Evolutionary conservation across 257 asterid genomes (phyloP).

Genomic region (Agastache rugosa): DNA sequence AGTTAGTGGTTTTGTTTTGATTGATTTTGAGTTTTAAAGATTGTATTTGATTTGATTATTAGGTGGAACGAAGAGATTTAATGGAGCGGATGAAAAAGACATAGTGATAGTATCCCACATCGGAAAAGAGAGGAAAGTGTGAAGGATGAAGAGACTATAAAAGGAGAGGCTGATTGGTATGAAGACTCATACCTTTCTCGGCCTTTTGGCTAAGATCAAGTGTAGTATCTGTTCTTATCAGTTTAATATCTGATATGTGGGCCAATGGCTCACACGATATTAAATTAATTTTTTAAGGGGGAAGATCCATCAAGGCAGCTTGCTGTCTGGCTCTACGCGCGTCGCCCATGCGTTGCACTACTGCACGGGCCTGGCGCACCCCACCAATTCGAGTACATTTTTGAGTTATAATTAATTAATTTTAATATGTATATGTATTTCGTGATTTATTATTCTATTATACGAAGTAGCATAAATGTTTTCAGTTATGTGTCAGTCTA

Average conservation of each 20-base stretch:
- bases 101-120: too few species aligned
- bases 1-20: too few species aligned
- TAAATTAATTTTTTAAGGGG: constrained; percentile 32
- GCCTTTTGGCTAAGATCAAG: constrained; percentile 88
- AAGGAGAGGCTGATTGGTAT: rapidly evolving
- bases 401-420: too few species aligned
- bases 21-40: too few species aligned
- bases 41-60: too few species aligned
- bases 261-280: constrained; percentile 41
- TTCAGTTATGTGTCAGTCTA: too few species aligned
- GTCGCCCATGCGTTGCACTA: constrained; percentile 14
- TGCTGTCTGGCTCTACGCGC: not conserved
- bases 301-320: not conserved
- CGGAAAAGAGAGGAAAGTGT: not conserved
- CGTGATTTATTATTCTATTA: too few species aligned
- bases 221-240: constrained; percentile 71
- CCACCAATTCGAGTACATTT: not conserved
- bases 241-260: constrained; percentile 53
- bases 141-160: not conserved
- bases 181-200: constrained; percentile 67
- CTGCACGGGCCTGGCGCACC: constrained; percentile 19
- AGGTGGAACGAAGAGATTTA: too few species aligned
- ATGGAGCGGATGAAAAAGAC: too few species aligned
- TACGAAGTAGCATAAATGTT: too few species aligned
- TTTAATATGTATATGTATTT: too few species aligned